These are phyloP conservation scores for Rhodotorula paludigena DNA, from an alignment of 768 basidiomycete genomes.

Conservation along the genomic window DNA sequence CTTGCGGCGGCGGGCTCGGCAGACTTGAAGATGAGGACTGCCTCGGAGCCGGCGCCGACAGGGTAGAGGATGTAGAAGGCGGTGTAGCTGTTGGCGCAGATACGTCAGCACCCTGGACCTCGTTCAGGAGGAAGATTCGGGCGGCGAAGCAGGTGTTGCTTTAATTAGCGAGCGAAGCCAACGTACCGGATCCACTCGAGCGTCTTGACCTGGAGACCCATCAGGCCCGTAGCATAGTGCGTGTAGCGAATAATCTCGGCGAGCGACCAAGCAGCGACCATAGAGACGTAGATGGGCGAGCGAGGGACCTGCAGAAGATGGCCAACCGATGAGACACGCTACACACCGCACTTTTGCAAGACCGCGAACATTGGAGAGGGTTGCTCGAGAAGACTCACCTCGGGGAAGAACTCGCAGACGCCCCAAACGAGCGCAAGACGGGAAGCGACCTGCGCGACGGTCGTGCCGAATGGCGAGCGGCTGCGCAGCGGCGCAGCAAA, in stretches of 20 bases:
- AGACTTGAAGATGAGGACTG: constrained; percentile 71
- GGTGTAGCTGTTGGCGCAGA: constrained; percentile 67
- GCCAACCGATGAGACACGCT: not conserved
- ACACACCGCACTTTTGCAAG: not conserved
- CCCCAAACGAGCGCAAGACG: constrained; percentile 83
- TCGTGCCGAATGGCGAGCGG: constrained; percentile 68
- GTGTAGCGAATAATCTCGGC: constrained; percentile 88
- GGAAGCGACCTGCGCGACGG: constrained; percentile 74
- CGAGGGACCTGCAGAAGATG: constrained; percentile 51
- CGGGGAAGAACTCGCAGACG: constrained; percentile 61
- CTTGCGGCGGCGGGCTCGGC: constrained; percentile 53
- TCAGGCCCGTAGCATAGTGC: constrained; percentile 70
- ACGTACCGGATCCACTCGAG: constrained; percentile 48
- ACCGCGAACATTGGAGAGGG: not conserved
- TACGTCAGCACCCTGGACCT: not conserved
- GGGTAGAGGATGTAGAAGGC: constrained; percentile 93
- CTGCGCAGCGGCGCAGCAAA: constrained; percentile 65
- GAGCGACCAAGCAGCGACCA: constrained; percentile 87
- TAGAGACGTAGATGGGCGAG: constrained; percentile 76
- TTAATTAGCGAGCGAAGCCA: too few relatives aligned
- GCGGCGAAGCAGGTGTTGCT: too few relatives aligned
- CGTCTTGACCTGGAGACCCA: constrained; percentile 53
- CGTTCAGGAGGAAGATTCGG: constrained; percentile 6
- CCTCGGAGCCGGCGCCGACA: constrained; percentile 84
- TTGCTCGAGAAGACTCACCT: constrained; percentile 51